These are phyloP conservation scores for Elsinoe perseae DNA, from an alignment of 2,329 filamentous ascomycete genomes.

Conservation along the genomic window DNA sequence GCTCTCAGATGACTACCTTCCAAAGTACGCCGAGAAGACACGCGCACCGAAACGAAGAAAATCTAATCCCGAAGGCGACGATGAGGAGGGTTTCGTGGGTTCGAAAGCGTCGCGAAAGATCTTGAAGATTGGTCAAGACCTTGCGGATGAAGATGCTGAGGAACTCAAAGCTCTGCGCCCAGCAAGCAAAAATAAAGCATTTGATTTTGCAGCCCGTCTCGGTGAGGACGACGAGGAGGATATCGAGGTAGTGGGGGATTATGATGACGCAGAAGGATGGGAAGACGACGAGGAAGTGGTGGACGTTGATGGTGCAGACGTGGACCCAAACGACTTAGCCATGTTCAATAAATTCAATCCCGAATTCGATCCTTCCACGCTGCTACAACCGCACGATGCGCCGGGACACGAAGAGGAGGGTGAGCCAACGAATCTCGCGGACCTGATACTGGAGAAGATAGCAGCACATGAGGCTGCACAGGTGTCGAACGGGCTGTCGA, in stretches of 20 bases:
- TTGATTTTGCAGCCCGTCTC: slow-evolving; percentile 72
- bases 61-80: slow-evolving; percentile 47
- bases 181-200: slow-evolving; percentile 52
- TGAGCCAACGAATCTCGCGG: slow-evolving; percentile 68
- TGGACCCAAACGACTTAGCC: slow-evolving; percentile 82
- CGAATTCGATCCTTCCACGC: slow-evolving; percentile 58
- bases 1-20: slow-evolving; percentile 79
- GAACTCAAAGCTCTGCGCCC: slow-evolving; percentile 35
- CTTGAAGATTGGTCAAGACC: slow-evolving; percentile 76
- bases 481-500: slow-evolving; percentile 34
- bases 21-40: slow-evolving; percentile 61
- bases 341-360: slow-evolving; percentile 87
- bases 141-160: slow-evolving; percentile 69
- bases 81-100: slow-evolving; percentile 69
- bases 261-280: slow-evolving; percentile 55
- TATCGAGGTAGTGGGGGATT: slow-evolving; percentile 46
- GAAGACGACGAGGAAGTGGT: slow-evolving; percentile 70
- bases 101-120: slow-evolving; percentile 84
- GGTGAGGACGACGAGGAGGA: slow-evolving; percentile 43
- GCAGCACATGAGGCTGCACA: slow-evolving; percentile 75
- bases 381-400: slow-evolving; percentile 59
- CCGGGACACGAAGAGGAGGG: slow-evolving; percentile 32
- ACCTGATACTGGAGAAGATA: slow-evolving; percentile 90
- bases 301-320: slow-evolving; percentile 58
- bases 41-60: slow-evolving; percentile 58